Evolutionary conservation across 192 early-diverging fungal species (phyloP), one percentile per base, ranked within the genome.

Genomic region (Mortierella hygrophila): DNA sequence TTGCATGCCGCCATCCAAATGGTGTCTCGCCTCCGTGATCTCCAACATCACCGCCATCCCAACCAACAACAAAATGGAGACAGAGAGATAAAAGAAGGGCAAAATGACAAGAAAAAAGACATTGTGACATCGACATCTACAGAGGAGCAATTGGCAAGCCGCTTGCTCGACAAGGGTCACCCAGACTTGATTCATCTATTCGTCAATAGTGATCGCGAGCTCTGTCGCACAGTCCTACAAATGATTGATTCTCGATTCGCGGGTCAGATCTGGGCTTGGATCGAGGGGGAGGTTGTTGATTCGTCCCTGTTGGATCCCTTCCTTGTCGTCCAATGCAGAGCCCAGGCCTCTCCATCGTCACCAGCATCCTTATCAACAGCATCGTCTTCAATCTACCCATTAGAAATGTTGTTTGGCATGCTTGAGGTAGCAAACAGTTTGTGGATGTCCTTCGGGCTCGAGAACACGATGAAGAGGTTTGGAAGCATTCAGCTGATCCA

Each of bases 391-490:
- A 20, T 18, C 3, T 6, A 10, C 21, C n/a, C 6, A 26, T 26
- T 57, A n/a, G 6, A 6, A n/a, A 10, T 57, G n/a, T 26, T 57
- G n/a, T 9, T 26, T 6, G 55, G n/a, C 23, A 57, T 57, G 55
- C 55, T 57, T 26, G n/a, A 57, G 16, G 6, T 26, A 6, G 55
- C 55, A 10, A 57, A 26, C n/a, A 26, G 55, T 26, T 6, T 57
- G n/a, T 23, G 55, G n/a, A 26, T 57, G 23, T 57, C 55, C 2
- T 57, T 57, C 55, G 7, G 55, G 2, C 55, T 57, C n/a, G 55
- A 57, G n/a, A 57, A 57, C 55, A 57, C 55, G 6, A 57, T 57
- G 55, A 57, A 57, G 55, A 57, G 55, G n/a, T 57, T 57, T n/a
- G n/a, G 55, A 57, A 57, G 55, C 10, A 57, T 57, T 10, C 55